phyloP scores from a whole-genome alignment of 495 filamentous ascomycete species.

The Penicillium coprophilum region DNA sequence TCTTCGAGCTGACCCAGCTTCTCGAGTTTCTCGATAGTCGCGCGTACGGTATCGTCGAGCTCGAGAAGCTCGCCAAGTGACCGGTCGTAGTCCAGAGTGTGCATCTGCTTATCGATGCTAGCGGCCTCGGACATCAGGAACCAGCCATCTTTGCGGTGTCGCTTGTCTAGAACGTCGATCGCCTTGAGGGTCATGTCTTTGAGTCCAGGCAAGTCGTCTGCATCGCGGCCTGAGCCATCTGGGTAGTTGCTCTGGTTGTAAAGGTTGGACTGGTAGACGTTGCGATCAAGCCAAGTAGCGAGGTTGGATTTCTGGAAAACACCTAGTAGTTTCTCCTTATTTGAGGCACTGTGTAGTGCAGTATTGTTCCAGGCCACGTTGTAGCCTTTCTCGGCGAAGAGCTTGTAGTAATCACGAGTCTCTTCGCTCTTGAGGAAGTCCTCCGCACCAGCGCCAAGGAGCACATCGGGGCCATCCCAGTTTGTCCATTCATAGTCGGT shows the following conservation, averaged over 20 bases:
- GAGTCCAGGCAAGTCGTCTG: constrained; percentile 67
- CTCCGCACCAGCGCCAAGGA: constrained; percentile 72
- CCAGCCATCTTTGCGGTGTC: constrained; percentile 64
- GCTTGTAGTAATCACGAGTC: constrained; percentile 62
- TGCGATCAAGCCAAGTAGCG: constrained; percentile 71
- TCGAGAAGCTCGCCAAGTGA: constrained; percentile 73
- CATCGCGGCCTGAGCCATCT: constrained; percentile 54
- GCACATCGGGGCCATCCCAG: constrained; percentile 65
- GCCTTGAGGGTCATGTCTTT: constrained; percentile 83
- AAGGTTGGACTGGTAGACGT: constrained; percentile 65
- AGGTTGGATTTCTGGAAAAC: constrained; percentile 67
- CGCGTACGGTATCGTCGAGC: constrained; percentile 70
- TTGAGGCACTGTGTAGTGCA: constrained; percentile 50
- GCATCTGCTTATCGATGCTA: constrained; percentile 80
- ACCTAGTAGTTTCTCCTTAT: constrained; percentile 59
- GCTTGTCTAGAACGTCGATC: constrained; percentile 64
- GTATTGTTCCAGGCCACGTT: constrained; percentile 66
- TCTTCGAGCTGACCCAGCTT: constrained; percentile 56
- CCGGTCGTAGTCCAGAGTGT: constrained; percentile 71
- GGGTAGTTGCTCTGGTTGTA: constrained; percentile 59
- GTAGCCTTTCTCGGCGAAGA: constrained; percentile 66
- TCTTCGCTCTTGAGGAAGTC: constrained; percentile 54
- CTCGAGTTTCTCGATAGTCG: constrained; percentile 62
- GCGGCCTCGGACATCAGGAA: constrained; percentile 78
- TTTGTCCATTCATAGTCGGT: constrained; percentile 67